A percentile compares a stretch with the other conserved stretches of the same genome.
Evolutionary conservation across 352 stramenopile genomes (phyloP).

Genomic region (Globisporangium nagaii): DNA sequence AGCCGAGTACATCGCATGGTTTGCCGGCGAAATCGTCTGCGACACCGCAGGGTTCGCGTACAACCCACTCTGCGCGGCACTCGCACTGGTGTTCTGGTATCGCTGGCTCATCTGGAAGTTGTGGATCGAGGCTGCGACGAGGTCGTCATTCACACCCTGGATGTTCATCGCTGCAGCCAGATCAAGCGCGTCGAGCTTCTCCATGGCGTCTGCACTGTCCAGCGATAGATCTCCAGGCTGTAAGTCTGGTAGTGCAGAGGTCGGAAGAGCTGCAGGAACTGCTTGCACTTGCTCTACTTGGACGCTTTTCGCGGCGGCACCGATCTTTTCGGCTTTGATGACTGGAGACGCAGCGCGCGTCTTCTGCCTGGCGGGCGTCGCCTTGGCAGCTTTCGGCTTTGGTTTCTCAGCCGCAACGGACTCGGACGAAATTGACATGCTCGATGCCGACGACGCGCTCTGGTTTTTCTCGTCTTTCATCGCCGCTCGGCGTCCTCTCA

Average conservation of each 20-base stretch:
- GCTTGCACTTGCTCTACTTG: constrained; percentile 4
- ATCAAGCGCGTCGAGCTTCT: constrained; percentile 20
- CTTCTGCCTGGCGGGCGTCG: constrained; percentile 36
- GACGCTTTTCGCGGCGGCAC: neutral
- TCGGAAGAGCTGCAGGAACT: neutral
- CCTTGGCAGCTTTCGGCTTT: constrained; percentile 29
- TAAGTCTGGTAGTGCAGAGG: neutral
- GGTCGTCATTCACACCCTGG: constrained; percentile 58
- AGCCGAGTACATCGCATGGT: constrained; percentile 44
- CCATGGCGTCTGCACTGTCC: constrained; percentile 1
- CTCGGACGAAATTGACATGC: neutral
- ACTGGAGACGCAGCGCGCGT: constrained; percentile 27
- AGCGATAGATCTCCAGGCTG: constrained; percentile 12
- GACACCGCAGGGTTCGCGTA: constrained; percentile 7
- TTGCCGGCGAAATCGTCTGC: constrained; percentile 30
- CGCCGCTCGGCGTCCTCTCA: constrained; percentile 63
- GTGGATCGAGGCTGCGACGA: constrained; percentile 68
- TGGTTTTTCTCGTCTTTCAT: constrained; percentile 60
- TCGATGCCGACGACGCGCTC: neutral
- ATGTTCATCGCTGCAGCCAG: constrained; percentile 29
- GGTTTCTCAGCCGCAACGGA: constrained; percentile 13
- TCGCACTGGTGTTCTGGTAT: constrained; percentile 18
- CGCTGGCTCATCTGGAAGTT: constrained; percentile 71
- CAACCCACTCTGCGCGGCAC: constrained; percentile 4
- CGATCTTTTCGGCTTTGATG: constrained; percentile 15